Evolutionary conservation across 2,329 filamentous ascomycete genomes (phyloP).

Genomic region (Aspergillus felis): DNA sequence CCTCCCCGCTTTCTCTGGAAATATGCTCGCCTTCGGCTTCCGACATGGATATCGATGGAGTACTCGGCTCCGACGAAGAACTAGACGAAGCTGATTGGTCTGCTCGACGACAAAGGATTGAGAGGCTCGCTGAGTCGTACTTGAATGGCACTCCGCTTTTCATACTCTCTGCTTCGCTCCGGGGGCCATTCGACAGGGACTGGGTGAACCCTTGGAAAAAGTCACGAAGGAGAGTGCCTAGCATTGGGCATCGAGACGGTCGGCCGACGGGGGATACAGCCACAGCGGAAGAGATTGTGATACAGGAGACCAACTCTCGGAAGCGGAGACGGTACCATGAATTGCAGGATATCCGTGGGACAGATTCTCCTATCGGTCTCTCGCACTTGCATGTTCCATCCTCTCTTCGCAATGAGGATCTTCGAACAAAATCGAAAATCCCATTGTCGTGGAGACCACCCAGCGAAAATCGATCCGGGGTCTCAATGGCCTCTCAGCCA

Average conservation of each 20-base stretch:
- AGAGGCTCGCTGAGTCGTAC: conserved; percentile 40
- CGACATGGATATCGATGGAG: conserved; percentile 23
- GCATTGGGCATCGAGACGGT: not conserved
- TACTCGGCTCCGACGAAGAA: conserved; percentile 39
- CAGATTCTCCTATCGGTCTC: not conserved
- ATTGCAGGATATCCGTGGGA: conserved; percentile 2
- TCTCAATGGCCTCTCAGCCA: conserved; percentile 3
- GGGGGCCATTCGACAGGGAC: conserved; percentile 41
- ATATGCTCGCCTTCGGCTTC: conserved; percentile 21
- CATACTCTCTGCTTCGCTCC: conserved; percentile 44
- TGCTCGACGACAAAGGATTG: conserved; percentile 41
- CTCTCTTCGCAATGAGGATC: not conserved
- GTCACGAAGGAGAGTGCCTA: conserved; percentile 10
- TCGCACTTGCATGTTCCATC: conserved; percentile 11
- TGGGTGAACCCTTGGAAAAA: conserved; percentile 48
- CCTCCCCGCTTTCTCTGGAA: conserved; percentile 36
- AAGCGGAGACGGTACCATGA: conserved; percentile 17
- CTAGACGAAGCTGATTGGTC: conserved; percentile 27
- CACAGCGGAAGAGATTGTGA: conserved; percentile 15
- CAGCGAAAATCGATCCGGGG: not conserved
- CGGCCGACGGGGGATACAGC: not conserved
- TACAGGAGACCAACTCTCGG: conserved; percentile 27
- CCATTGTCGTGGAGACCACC: not conserved
- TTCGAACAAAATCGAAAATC: not conserved
- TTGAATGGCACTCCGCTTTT: conserved; percentile 41